Percentiles rank a stretch among this genome's conserved stretches.
Evolutionary conservation across 225 moss, liverwort and hornwort genomes (phyloP).

Genomic region (Neckera pumila): DNA sequence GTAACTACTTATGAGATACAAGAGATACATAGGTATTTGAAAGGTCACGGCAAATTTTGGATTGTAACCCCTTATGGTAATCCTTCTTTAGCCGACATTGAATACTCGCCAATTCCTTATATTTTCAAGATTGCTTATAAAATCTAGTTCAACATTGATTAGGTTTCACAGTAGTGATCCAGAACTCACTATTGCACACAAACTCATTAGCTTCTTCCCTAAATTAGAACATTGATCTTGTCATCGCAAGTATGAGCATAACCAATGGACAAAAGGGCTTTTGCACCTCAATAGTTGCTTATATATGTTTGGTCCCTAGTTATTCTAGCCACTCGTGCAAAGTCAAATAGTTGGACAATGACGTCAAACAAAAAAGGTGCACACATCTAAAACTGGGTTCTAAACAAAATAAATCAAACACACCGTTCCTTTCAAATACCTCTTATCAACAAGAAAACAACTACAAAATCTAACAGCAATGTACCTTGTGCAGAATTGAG

Average conservation of each 20-base stretch:
- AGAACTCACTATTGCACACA: no score
- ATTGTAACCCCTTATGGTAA: not conserved
- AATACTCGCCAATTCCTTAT: not conserved
- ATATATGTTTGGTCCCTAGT: not conserved
- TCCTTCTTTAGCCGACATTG: not conserved
- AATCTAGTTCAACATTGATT: not conserved
- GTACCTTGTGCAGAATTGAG: constrained; percentile 23
- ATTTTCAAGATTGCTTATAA: not conserved
- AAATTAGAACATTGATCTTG: not conserved
- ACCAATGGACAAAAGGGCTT: not conserved
- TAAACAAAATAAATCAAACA: not conserved
- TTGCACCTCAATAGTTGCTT: not conserved
- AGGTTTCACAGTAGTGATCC: no score
- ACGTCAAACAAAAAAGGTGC: not conserved
- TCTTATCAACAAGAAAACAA: not conserved
- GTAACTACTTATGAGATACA: not conserved
- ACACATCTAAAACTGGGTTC: not conserved
- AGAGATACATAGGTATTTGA: not conserved
- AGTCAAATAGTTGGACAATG: not conserved
- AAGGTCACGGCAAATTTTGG: not conserved
- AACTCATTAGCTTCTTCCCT: not conserved
- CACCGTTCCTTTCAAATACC: not conserved
- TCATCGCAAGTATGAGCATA: not conserved
- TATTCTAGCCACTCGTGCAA: not conserved
- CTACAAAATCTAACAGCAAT: not conserved